Conservation (phyloP, 768 basidiomycete genomes). For the Tubosaeta sp. region DNA sequence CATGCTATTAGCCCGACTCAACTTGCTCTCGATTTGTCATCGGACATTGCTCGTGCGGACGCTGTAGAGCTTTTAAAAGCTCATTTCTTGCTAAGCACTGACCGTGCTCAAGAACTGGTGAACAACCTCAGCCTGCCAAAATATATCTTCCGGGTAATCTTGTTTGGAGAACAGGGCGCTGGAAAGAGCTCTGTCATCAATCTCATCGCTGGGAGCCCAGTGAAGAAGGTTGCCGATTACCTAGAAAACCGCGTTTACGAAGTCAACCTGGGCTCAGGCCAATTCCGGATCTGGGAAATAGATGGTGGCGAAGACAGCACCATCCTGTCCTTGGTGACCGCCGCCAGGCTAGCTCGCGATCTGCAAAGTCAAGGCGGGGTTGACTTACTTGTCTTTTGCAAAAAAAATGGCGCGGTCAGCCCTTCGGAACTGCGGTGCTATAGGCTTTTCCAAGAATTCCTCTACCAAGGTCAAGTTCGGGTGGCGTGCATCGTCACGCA, state of each 20-base stretch:
- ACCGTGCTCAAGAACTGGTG: constrained; percentile 11
- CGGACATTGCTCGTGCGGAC: not conserved
- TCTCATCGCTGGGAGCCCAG: constrained; percentile 36
- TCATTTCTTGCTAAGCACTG: constrained; percentile 8
- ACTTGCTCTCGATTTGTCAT: constrained; percentile 12
- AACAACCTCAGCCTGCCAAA: constrained; percentile 8
- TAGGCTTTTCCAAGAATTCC: constrained; percentile 33
- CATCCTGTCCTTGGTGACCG: no score
- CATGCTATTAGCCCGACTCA: constrained; percentile 2
- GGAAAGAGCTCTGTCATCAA: no score
- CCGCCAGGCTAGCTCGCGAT: constrained; percentile 25
- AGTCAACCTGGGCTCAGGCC: constrained; percentile 12
- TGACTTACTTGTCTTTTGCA: constrained; percentile 37
- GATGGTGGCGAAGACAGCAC: constrained; percentile 21
- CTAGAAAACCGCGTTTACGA: constrained; percentile 24
- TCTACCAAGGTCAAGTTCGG: constrained; percentile 36
- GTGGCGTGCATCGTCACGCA: constrained; percentile 37
- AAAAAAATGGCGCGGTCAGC: constrained; percentile 27
- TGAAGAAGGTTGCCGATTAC: no score
- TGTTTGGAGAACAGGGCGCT: constrained; percentile 44
- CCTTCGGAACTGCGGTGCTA: constrained; percentile 28
- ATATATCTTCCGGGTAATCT: constrained; percentile 26
- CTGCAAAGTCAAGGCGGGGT: constrained; percentile 34
- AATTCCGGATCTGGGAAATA: constrained; percentile 30
- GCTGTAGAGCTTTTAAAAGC: constrained; percentile 6